Evolutionary conservation across 495 filamentous ascomycete species (phyloP).

Genomic region (Tuber melanosporum): DNA sequence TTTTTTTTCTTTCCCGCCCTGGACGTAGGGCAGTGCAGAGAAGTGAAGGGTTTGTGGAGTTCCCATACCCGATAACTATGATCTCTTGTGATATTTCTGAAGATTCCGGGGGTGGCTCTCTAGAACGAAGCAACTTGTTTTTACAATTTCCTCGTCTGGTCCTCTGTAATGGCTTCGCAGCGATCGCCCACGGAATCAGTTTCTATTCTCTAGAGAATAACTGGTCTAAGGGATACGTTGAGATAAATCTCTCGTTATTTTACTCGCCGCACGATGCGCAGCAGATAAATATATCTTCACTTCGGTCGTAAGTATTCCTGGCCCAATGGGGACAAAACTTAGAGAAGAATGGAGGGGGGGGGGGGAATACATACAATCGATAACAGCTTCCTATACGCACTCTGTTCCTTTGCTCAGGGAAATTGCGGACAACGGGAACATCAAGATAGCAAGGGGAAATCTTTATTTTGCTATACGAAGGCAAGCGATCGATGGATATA

Average conservation of each 20-base stretch:
- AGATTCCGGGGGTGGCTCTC: background rate
- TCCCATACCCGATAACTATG: background rate
- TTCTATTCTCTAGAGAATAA: too few species aligned
- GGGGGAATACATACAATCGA: background rate
- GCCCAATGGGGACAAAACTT: too few species aligned
- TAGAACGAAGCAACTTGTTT: background rate
- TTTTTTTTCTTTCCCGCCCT: background rate
- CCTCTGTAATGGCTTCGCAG: background rate
- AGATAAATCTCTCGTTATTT: too few species aligned
- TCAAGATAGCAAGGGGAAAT: background rate
- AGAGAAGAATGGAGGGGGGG: too few species aligned
- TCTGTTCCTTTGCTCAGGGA: background rate
- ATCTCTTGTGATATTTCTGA: background rate
- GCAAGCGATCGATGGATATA: background rate
- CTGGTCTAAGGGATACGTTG: too few species aligned
- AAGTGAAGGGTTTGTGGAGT: background rate
- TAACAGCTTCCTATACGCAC: background rate
- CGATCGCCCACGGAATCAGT: background rate
- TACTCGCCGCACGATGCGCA: too few species aligned
- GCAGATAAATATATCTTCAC: too few species aligned
- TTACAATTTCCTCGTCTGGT: background rate
- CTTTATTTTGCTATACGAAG: background rate
- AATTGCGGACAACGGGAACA: background rate
- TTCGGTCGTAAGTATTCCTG: too few species aligned
- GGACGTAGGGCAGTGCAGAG: background rate